Evolutionary conservation across 371 early-diverging fungal genomes (phyloP).

Genomic region (Mortierella sp.): DNA sequence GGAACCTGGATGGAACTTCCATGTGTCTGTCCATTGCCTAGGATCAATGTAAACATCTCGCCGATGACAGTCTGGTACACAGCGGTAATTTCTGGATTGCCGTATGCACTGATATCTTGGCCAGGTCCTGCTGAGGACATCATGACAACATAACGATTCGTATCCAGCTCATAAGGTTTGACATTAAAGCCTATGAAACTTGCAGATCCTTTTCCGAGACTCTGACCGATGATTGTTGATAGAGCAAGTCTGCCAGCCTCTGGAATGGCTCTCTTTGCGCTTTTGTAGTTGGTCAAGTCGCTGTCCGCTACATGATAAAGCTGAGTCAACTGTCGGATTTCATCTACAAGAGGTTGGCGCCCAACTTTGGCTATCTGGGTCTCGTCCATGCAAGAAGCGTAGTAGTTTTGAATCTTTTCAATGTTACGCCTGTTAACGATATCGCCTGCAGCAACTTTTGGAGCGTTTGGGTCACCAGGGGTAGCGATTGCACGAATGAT

Average conservation of each 20-base stretch:
- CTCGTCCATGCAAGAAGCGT: conserved; percentile 69
- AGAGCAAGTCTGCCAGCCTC: conserved; percentile 7
- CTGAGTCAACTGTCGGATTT: conserved; percentile 53
- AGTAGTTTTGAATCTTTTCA: conserved; percentile 61
- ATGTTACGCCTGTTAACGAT: conserved; percentile 61
- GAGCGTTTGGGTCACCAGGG: conserved; percentile 2
- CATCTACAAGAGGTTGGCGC: conserved; percentile 57
- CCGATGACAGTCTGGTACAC: background rate
- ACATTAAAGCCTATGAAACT: conserved; percentile 51
- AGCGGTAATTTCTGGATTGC: conserved; percentile 31
- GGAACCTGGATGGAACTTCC: background rate
- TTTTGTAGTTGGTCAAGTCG: background rate
- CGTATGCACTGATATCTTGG: conserved; percentile 63
- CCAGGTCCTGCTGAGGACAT: conserved; percentile 61
- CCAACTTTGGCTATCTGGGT: conserved; percentile 57
- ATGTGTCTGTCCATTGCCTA: background rate
- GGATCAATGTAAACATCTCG: background rate
- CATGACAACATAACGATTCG: conserved; percentile 55
- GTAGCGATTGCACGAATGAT: conserved; percentile 34
- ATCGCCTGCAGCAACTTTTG: conserved; percentile 47
- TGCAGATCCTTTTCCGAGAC: conserved; percentile 15
- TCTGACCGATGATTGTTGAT: conserved; percentile 21
- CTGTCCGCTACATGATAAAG: conserved; percentile 33
- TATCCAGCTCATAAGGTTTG: conserved; percentile 60
- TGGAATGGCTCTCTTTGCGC: background rate